phyloP scores from a whole-genome alignment of 331 rosid species.

The Malus hybrid region DNA sequence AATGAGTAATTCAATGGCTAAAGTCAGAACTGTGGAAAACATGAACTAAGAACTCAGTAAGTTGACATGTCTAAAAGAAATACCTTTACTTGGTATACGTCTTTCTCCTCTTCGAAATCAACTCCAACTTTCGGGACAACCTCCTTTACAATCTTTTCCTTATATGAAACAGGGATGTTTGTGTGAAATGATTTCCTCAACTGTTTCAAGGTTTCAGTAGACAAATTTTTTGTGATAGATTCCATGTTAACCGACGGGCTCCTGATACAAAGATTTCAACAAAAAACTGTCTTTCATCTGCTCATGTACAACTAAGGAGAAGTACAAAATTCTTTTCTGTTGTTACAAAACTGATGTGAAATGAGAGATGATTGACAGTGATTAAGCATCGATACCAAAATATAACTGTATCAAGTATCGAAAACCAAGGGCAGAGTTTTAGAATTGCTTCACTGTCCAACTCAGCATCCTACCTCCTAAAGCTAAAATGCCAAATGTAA shows the following conservation, averaged over 20 bases:
- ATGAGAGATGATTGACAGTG: not conserved
- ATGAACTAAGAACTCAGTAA: not conserved
- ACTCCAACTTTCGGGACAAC: conserved; percentile 24
- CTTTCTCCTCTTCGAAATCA: conserved; percentile 35
- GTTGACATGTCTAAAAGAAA: not conserved
- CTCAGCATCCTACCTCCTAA: not conserved
- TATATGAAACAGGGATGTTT: conserved; percentile 22
- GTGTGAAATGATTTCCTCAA: conserved; percentile 28
- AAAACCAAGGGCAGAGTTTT: not conserved
- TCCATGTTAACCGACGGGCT: conserved; percentile 20
- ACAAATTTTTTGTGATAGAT: not conserved
- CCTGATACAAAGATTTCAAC: conserved; percentile 20
- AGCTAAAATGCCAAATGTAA: not conserved
- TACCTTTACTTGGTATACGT: conserved; percentile 37
- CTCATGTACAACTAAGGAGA: not conserved
- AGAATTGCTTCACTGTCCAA: not conserved
- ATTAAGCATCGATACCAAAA: not conserved
- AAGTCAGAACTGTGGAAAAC: not conserved
- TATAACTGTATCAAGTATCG: not conserved
- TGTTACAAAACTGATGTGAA: not conserved
- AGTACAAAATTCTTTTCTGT: no score
- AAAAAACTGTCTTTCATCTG: not conserved
- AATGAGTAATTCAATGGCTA: not conserved
- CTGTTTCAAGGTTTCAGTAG: conserved; percentile 12
- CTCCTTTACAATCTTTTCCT: conserved; percentile 23